Evolutionary conservation across 306 rosid genomes (phyloP), one percentile per base, ranked within the genome.

Genomic region (Fagus sylvatica): DNA sequence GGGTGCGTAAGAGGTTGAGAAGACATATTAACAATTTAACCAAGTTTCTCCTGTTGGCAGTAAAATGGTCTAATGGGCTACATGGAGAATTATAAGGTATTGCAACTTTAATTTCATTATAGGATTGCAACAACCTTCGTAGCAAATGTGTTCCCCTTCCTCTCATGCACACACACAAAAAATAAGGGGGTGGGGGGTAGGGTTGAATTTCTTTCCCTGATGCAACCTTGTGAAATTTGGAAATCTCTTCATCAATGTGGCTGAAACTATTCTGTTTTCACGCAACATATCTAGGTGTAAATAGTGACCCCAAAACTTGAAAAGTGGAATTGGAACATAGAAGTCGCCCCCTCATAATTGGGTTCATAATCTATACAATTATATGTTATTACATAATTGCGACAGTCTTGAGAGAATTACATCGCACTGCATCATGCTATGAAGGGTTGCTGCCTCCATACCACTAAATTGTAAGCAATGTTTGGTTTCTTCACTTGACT

Each of bases 81-180:
- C 93, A 88, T 95, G 93, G 99, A n/a, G 99, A 88, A 95, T n/a
- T n/a, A 95, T 86, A 95, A 95, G 98, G 98, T 94, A 89, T 30
- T 69, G 36, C 73, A n/a, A n/a, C 70, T 53, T 1, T 22, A 62
- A 36, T 74, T 75, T 72, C 72, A 55, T 76, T 53, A 68, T 74
- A 28, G 13, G 65, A 69, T 19, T 75, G 73, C 61, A 42, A 72
- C 69, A 77, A 78, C 69, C 64, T 32, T 40, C 30, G 57, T 55
- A 77, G 69, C 60, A 62, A 33, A 51, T 3, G 71, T 2, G 49
- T 34, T 34, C 43, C 69, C 15, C 17, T 34, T 62, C 43, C 69
- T 34, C 48, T 8, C 34, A 59, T 2, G 36, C 28, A 11, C 6
- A 57, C 64, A 57, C 36, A 57, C 64, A 19, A n/a, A 7, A 30